Conservation (phyloP, 1,284 basidiomycete species). For the Sporisorium exsertum region DNA sequence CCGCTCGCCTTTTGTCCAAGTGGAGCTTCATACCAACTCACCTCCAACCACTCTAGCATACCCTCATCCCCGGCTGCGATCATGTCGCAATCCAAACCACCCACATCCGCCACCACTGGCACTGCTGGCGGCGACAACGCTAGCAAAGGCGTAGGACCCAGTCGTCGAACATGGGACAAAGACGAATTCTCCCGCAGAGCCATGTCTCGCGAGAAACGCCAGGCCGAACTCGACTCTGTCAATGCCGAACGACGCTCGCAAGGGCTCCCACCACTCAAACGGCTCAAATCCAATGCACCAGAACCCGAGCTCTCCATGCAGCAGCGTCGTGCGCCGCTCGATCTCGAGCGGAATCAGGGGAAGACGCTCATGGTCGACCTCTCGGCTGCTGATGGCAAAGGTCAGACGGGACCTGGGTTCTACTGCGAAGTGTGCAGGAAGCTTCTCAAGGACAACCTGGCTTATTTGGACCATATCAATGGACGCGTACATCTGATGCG, state of each 20-base stretch:
- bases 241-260: slow-evolving; percentile 55
- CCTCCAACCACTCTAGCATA: not conserved
- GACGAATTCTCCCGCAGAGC: slow-evolving; percentile 59
- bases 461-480: slow-evolving; percentile 96
- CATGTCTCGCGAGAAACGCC: slow-evolving; percentile 59
- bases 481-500: slow-evolving; percentile 87
- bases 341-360: slow-evolving; percentile 60
- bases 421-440: slow-evolving; percentile 72
- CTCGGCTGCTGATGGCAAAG: slow-evolving; percentile 29
- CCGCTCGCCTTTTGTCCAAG: not conserved
- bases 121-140: not conserved
- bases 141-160: slow-evolving; percentile 57
- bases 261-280: slow-evolving; percentile 54
- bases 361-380: slow-evolving; percentile 66
- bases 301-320: slow-evolving; percentile 63
- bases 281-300: slow-evolving; percentile 53
- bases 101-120: slow-evolving; percentile 4
- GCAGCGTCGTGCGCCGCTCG: slow-evolving; percentile 52
- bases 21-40: not conserved
- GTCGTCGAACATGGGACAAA: slow-evolving; percentile 63
- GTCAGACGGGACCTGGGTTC: slow-evolving; percentile 64
- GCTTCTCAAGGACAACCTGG: slow-evolving; percentile 91
- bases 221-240: slow-evolving; percentile 56
- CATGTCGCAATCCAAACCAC: slow-evolving; percentile 28
- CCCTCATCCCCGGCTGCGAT: not conserved